phyloP scores from a whole-genome alignment of 176 grass and related monocot species.

The Ampelocalamus luodianensis region DNA sequence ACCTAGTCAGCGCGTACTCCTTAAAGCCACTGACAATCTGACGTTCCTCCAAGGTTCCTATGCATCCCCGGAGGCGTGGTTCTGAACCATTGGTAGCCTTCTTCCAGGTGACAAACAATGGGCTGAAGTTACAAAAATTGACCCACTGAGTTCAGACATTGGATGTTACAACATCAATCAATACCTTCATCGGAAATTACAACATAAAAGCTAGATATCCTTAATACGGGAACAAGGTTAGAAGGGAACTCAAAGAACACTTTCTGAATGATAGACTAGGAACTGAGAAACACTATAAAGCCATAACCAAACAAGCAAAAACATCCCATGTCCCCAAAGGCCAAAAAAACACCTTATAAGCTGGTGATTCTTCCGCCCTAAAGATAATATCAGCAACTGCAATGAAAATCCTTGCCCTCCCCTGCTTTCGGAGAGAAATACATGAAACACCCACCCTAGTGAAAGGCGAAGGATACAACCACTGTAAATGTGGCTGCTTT shows the following conservation, averaged over 20 bases:
- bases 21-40: conserved; percentile 82
- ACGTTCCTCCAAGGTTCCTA: conserved; percentile 92
- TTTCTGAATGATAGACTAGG: neutral
- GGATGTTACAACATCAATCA: neutral
- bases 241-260: neutral
- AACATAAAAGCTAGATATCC: neutral
- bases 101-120: conserved; percentile 99
- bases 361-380: neutral
- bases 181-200: neutral
- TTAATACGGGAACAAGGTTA: neutral
- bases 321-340: neutral
- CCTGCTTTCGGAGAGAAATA: neutral
- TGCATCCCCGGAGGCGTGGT: conserved; percentile 92
- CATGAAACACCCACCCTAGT: neutral
- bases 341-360: neutral
- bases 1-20: conserved; percentile 95
- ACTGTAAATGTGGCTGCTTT: neutral
- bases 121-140: conserved; percentile 62
- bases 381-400: neutral
- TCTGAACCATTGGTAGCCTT: conserved; percentile 88
- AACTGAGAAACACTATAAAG: neutral
- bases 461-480: neutral
- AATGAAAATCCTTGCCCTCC: neutral
- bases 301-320: neutral
- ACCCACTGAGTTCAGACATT: conserved; percentile 7